Evolutionary conservation across 176 grass and related monocot genomes (phyloP).

Genomic region (Juncus inflexus): DNA sequence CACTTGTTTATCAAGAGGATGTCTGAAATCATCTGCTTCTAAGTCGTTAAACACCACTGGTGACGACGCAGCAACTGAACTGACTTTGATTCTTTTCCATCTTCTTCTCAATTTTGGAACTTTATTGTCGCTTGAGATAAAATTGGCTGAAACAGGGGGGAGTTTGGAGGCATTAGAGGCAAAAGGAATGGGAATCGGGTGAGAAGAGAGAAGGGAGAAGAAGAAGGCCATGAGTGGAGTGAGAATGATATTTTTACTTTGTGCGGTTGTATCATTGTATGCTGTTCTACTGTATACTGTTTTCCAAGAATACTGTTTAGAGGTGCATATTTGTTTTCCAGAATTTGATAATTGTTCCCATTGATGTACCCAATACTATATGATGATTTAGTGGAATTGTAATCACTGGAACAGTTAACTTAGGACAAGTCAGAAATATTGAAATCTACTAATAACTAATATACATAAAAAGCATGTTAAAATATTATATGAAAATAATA

Average conservation of each 20-base stretch:
- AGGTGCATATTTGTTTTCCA: too few relatives aligned
- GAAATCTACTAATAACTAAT: too few relatives aligned
- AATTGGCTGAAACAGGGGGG: neutral
- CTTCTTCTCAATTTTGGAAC: conserved; percentile 1
- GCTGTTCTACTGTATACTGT: too few relatives aligned
- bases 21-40: conserved; percentile 85
- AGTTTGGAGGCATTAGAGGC: neutral
- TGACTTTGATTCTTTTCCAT: conserved; percentile 10
- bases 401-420: too few relatives aligned
- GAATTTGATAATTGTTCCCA: too few relatives aligned
- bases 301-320: too few relatives aligned
- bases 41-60: conserved; percentile 38
- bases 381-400: too few relatives aligned
- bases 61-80: conserved; percentile 25
- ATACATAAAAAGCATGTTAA: too few relatives aligned
- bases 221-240: conserved; percentile 16
- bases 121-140: neutral
- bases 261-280: too few relatives aligned
- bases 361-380: too few relatives aligned
- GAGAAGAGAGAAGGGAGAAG: conserved; percentile 5
- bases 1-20: conserved; percentile 90
- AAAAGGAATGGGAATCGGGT: conserved; percentile 1
- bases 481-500: too few relatives aligned
- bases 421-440: too few relatives aligned
- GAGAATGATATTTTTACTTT: neutral